phyloP scores from a whole-genome alignment of 2,329 filamentous ascomycete genomes.

The Orbilia quercus region DNA sequence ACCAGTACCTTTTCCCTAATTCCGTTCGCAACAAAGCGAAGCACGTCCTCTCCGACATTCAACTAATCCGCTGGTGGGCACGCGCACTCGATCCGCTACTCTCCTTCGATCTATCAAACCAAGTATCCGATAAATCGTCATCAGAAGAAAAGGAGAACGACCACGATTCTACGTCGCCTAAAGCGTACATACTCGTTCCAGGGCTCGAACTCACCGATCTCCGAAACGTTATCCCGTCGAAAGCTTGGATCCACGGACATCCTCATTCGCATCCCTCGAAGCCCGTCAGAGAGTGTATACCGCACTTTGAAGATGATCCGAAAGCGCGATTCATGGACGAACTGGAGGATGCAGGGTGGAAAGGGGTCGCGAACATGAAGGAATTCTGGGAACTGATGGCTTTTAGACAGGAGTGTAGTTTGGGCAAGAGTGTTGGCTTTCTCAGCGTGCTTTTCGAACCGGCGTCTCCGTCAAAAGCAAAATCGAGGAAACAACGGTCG shows the following conservation, averaged over 20 bases:
- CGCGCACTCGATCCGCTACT: conserved; percentile 76
- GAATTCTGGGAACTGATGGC: conserved; percentile 99
- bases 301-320: conserved; percentile 92
- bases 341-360: conserved; percentile 84
- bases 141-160: conserved; percentile 64
- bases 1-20: conserved; percentile 93
- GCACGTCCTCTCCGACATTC: conserved; percentile 90
- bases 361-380: conserved; percentile 82
- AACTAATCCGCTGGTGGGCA: conserved; percentile 96
- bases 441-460: conserved; percentile 87
- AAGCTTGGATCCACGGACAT: conserved; percentile 75
- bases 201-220: conserved; percentile 86
- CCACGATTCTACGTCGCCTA: background rate
- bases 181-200: conserved; percentile 84
- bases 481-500: conserved; percentile 22
- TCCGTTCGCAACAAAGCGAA: conserved; percentile 86
- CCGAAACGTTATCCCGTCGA: conserved; percentile 77
- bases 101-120: conserved; percentile 67
- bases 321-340: conserved; percentile 91
- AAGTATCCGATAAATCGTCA: conserved; percentile 61
- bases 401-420: conserved; percentile 93
- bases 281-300: conserved; percentile 71
- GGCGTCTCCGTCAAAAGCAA: conserved; percentile 13
- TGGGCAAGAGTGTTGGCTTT: conserved; percentile 90
- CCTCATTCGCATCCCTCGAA: conserved; percentile 69